These are phyloP conservation scores for Kodamaea anthophila DNA, from an alignment of 1,139 yeast species.

Conservation along the genomic window DNA sequence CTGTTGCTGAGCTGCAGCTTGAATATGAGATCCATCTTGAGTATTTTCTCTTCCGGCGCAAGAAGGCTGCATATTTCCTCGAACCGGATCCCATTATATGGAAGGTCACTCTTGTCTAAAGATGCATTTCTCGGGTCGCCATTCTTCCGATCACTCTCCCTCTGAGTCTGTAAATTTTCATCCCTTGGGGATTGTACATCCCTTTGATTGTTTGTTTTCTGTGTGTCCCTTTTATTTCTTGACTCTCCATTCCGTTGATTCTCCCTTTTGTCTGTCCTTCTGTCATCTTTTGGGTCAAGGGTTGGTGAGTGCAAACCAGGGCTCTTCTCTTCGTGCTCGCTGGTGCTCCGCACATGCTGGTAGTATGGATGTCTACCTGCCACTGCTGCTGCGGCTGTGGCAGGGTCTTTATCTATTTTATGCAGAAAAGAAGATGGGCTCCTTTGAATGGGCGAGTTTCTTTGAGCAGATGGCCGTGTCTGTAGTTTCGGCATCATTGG, in stretches of 20 bases:
- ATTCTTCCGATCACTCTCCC: too few relatives aligned
- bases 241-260: too few relatives aligned
- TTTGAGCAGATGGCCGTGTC: too few relatives aligned
- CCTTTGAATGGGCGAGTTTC: too few relatives aligned
- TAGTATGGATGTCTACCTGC: conserved; percentile 7
- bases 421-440: too few relatives aligned
- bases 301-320: conserved; percentile 8
- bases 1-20: conserved; percentile 32
- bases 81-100: conserved; percentile 18
- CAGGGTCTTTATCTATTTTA: too few relatives aligned
- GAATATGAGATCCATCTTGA: conserved; percentile 36
- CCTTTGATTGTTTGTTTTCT: too few relatives aligned
- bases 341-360: conserved; percentile 5
- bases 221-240: too few relatives aligned
- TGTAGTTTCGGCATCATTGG: too few relatives aligned
- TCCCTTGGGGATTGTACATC: not conserved
- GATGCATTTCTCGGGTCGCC: not conserved
- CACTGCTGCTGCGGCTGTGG: conserved; percentile 12
- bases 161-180: too few relatives aligned
- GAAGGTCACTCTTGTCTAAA: not conserved
- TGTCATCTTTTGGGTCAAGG: not conserved
- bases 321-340: conserved; percentile 1
- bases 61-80: conserved; percentile 32
- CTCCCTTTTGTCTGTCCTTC: too few relatives aligned
- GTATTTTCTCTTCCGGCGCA: conserved; percentile 32